These are phyloP conservation scores for Akanthomyces lecanii DNA, from an alignment of 2,329 filamentous ascomycete species.

Conservation along the genomic window DNA sequence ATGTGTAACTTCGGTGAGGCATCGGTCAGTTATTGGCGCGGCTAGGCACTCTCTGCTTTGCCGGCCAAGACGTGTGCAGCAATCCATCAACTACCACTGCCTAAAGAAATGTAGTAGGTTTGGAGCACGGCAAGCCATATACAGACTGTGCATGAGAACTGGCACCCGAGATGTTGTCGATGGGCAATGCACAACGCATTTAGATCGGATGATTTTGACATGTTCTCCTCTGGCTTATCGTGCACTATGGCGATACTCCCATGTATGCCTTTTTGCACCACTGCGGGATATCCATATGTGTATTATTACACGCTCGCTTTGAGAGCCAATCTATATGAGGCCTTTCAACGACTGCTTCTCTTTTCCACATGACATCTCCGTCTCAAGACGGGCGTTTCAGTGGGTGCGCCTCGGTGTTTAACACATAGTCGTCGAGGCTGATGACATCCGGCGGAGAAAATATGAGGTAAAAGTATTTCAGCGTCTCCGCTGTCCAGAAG, in stretches of 20 bases:
- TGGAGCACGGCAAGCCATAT: not conserved
- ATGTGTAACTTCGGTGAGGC: not conserved
- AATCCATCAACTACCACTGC: no score
- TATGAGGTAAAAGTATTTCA: conserved; percentile 64
- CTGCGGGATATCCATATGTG: not conserved
- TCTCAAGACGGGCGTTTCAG: conserved; percentile 30
- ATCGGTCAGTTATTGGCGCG: not conserved
- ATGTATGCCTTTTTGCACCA: not conserved
- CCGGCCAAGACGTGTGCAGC: no score
- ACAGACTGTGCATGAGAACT: not conserved
- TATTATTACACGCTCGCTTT: not conserved
- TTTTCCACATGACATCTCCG: not conserved
- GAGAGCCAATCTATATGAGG: not conserved
- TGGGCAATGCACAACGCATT: no score
- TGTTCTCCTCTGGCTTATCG: not conserved
- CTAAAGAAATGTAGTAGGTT: no score
- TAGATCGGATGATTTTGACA: not conserved
- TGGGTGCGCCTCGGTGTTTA: conserved; percentile 56
- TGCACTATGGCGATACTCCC: not conserved
- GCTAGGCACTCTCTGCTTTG: no score
- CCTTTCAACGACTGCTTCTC: not conserved
- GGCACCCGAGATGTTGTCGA: not conserved
- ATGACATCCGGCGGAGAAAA: conserved; percentile 56
- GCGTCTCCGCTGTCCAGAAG: conserved; percentile 67
- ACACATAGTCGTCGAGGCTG: conserved; percentile 58